A percentile compares a stretch with the other conserved stretches of the same genome.
phyloP scores from a whole-genome alignment of 2,329 filamentous ascomycete genomes.

The Oidium heveae region DNA sequence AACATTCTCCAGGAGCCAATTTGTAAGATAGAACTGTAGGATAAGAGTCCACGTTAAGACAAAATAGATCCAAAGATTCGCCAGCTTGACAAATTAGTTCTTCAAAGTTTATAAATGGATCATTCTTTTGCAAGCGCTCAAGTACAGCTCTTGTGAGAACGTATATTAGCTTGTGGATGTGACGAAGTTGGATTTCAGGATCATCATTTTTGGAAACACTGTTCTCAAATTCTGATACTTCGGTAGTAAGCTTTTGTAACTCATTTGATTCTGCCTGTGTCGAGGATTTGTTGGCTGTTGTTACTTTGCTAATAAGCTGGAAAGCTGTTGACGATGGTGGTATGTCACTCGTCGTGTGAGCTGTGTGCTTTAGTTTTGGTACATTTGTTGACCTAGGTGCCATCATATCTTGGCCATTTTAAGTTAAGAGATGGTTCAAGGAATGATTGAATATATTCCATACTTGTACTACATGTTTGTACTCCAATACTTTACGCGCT shows the following conservation, averaged over 20 bases:
- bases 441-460: too few relatives aligned
- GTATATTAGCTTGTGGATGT: slow-evolving; percentile 69
- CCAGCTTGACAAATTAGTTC: slow-evolving; percentile 32
- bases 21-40: slow-evolving; percentile 36
- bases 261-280: slow-evolving; percentile 44
- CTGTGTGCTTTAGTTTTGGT: neutral
- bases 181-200: slow-evolving; percentile 37
- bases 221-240: slow-evolving; percentile 35
- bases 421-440: too few relatives aligned
- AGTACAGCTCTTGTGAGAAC: slow-evolving; percentile 61
- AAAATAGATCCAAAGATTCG: slow-evolving; percentile 56
- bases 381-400: slow-evolving; percentile 5
- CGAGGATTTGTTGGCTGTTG: slow-evolving; percentile 34
- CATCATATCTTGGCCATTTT: slow-evolving; percentile 9
- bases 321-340: slow-evolving; percentile 68
- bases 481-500: too few relatives aligned
- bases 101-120: slow-evolving; percentile 33
- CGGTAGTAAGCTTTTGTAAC: slow-evolving; percentile 41
- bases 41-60: slow-evolving; percentile 48
- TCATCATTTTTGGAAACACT: slow-evolving; percentile 21
- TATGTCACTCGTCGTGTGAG: slow-evolving; percentile 7
- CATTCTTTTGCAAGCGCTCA: slow-evolving; percentile 38
- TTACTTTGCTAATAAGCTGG: slow-evolving; percentile 62
- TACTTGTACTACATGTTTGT: too few relatives aligned
- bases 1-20: slow-evolving; percentile 17